Conservation (phyloP, 2,329 filamentous ascomycete genomes). For the Hypoxylon sp. region DNA sequence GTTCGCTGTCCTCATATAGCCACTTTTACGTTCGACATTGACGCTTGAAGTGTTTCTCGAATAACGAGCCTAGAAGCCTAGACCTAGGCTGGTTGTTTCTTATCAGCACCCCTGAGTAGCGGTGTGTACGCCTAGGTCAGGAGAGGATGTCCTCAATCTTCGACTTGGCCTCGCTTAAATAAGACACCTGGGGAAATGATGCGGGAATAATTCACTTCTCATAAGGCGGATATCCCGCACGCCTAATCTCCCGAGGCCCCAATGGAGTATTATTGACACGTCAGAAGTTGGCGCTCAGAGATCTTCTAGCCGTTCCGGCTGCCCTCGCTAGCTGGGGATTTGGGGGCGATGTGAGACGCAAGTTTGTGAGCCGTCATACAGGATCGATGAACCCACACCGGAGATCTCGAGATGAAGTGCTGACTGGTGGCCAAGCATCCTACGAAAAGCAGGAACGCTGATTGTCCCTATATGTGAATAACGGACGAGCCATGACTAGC, state of each 20-base stretch:
- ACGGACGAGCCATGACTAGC: neutral
- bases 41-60: neutral
- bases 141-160: neutral
- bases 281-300: neutral
- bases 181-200: neutral
- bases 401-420: neutral
- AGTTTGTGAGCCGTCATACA: constrained; percentile 6
- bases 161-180: neutral
- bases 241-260: neutral
- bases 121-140: neutral
- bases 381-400: neutral
- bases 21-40: neutral
- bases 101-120: neutral
- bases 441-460: neutral
- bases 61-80: neutral
- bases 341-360: constrained; percentile 2
- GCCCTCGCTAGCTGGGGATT: neutral
- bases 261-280: neutral
- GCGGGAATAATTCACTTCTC: neutral
- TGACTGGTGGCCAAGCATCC: neutral
- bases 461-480: neutral
- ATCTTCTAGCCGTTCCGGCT: neutral
- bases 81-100: neutral
- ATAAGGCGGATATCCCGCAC: neutral
- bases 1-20: neutral